Evolutionary conservation across 2,329 filamentous ascomycete species (phyloP).

Genomic region (Trichoderma afroharzianum): DNA sequence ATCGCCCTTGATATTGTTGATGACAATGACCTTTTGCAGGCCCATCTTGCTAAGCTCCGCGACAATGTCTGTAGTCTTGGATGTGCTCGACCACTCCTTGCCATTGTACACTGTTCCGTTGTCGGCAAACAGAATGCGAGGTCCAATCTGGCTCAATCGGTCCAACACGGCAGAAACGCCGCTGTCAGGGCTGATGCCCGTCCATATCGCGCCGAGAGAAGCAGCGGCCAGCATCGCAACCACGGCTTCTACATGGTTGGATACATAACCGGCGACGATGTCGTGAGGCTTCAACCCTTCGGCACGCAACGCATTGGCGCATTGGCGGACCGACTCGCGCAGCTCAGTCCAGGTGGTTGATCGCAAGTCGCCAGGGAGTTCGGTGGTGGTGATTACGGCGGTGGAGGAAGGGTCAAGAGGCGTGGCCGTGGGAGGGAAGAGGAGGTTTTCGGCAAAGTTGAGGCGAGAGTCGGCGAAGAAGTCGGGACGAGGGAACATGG

Average conservation of each 20-base stretch:
- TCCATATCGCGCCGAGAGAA: conserved; percentile 85
- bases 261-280: conserved; percentile 71
- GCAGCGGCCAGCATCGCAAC: conserved; percentile 84
- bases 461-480: conserved; percentile 78
- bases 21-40: conserved; percentile 68
- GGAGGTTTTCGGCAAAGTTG: conserved; percentile 93
- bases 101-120: conserved; percentile 90
- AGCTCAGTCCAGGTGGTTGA: conserved; percentile 72
- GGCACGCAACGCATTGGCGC: conserved; percentile 65
- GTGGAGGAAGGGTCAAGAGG: conserved; percentile 51
- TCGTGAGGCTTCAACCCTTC: conserved; percentile 57
- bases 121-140: conserved; percentile 78
- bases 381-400: conserved; percentile 79
- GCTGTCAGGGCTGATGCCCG: conserved; percentile 86
- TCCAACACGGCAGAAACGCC: conserved; percentile 90
- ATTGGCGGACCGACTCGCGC: conserved; percentile 71
- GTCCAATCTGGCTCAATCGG: conserved; percentile 78
- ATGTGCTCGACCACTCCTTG: conserved; percentile 75
- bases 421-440: conserved; percentile 61
- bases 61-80: conserved; percentile 76
- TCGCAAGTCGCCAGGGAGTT: conserved; percentile 58
- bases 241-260: conserved; percentile 83
- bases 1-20: conserved; percentile 58
- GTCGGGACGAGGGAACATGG: conserved; percentile 80
- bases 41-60: conserved; percentile 55